Conservation (phyloP, 805 yeast species). For the Blastobotrys peoriensis region DNA sequence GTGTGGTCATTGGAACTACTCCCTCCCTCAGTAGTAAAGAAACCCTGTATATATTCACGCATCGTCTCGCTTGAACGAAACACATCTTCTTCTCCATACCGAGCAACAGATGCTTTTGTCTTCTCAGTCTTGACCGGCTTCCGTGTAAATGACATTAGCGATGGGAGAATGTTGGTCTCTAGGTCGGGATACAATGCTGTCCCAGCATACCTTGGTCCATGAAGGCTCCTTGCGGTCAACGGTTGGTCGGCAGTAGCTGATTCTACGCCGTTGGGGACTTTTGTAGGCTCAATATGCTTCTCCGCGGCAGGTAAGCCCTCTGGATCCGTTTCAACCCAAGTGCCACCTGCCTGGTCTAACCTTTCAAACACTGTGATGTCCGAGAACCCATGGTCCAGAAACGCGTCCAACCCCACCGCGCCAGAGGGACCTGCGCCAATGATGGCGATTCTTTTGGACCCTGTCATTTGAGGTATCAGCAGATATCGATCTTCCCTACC, state of each 20-base stretch:
- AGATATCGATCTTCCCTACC: background rate
- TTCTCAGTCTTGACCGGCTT: conserved; percentile 5
- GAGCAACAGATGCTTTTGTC: conserved; percentile 1
- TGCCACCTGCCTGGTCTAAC: conserved; percentile 10
- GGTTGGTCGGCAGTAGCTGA: conserved; percentile 1
- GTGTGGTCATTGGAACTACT: too few species aligned
- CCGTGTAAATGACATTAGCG: conserved; percentile 10
- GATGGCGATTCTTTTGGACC: conserved; percentile 11
- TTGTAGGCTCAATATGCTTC: background rate
- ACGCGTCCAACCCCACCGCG: conserved; percentile 12
- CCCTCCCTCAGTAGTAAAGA: conserved; percentile 4
- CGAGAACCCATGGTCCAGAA: conserved; percentile 12
- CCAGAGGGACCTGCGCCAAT: conserved; percentile 17
- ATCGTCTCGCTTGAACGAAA: conserved; percentile 9
- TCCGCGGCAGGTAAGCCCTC: background rate
- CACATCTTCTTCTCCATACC: conserved; percentile 9
- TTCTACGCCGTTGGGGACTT: conserved; percentile 2
- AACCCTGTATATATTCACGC: conserved; percentile 5
- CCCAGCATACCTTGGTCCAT: background rate
- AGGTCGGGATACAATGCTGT: conserved; percentile 12
- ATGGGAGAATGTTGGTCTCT: conserved; percentile 14
- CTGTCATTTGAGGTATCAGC: conserved; percentile 1
- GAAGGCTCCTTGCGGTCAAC: conserved; percentile 1
- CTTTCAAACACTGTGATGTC: conserved; percentile 14
- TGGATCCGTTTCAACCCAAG: conserved; percentile 10